phyloP scores from a whole-genome alignment of 73 alveolate species.

The Paramecium tetraurelia region DNA sequence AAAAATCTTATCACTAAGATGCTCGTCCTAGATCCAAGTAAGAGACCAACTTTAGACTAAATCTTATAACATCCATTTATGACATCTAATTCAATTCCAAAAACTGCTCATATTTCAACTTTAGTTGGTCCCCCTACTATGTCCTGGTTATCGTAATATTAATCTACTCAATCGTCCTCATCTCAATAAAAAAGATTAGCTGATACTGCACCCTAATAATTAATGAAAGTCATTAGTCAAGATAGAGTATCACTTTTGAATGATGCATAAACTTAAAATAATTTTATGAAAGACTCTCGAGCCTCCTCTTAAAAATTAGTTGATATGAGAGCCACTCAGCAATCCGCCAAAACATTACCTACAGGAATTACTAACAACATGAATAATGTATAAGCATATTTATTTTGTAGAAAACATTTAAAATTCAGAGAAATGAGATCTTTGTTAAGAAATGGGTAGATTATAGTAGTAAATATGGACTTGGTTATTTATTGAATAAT shows the following conservation, averaged over 20 bases:
- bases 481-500: constrained; percentile 86
- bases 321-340: constrained; percentile 18
- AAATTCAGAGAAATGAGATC: constrained; percentile 62
- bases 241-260: constrained; percentile 29
- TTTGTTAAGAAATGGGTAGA: constrained; percentile 93
- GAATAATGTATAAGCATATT: neutral
- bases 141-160: constrained; percentile 67
- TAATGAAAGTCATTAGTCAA: constrained; percentile 2
- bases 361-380: neutral
- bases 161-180: constrained; percentile 55
- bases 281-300: constrained; percentile 46
- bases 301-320: constrained; percentile 7
- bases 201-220: constrained; percentile 56
- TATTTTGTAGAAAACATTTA: neutral
- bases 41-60: constrained; percentile 93
- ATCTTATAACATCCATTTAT: constrained; percentile 87
- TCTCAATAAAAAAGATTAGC: constrained; percentile 38
- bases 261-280: constrained; percentile 35
- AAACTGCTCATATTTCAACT: constrained; percentile 83
- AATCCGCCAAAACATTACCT: constrained; percentile 21
- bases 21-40: constrained; percentile 85
- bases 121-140: constrained; percentile 93
- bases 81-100: constrained; percentile 86
- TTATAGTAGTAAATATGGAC: constrained; percentile 88
- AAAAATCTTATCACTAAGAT: constrained; percentile 80